Evolutionary conservation across 1,284 basidiomycete genomes (phyloP), one percentile per base, ranked within the genome.

Genomic region (Hemileia vastatrix): DNA sequence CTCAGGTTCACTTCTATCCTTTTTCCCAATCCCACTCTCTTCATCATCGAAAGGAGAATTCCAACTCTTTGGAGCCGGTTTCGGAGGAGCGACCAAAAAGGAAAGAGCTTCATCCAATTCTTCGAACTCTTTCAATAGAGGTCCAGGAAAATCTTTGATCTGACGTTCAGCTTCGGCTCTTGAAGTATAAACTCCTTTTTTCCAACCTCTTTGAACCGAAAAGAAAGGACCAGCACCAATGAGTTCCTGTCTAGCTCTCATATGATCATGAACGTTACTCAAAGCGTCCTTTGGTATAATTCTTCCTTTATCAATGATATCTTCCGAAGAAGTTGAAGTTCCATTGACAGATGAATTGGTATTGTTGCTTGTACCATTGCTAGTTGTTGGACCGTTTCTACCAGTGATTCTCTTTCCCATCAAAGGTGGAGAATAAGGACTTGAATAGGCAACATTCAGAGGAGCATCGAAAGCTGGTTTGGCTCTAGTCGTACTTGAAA

Each of bases 141-240:
- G 66, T 3, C 67, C 67, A 18, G 67, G 67, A 31, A 68, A 68
- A 18, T 67, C 65, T 43, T 63, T 56, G 44, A 63, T 64, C 43
- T 70, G 68, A 43, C 65, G 52, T 4, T 65, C 63, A 5, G 68
- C 68, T 13, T 70, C 66, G 1, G 64, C 64, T 40, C 59, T 64
- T 13, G 40, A 59, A 0, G 64, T 62, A 40, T 68, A 70, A 21
- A 70, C 55, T 18, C 68, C 68, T 18, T 64, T 70, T 58, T 65
- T 67, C 68, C 68, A 70, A 5, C 68, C 68, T 9, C 67, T 65
- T 8, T 55, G 65, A n/a, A 70, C 66, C 4, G 63, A 65, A 44
- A 56, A 67, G 56, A 62, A 68, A 5, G 61, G 58, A 5, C 64
- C 51, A 9, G 9, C 40, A 40, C 31, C 58, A 11, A 44, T 19